Conservation (phyloP, 495 filamentous ascomycete genomes). For the Durotheca rogersii region DNA sequence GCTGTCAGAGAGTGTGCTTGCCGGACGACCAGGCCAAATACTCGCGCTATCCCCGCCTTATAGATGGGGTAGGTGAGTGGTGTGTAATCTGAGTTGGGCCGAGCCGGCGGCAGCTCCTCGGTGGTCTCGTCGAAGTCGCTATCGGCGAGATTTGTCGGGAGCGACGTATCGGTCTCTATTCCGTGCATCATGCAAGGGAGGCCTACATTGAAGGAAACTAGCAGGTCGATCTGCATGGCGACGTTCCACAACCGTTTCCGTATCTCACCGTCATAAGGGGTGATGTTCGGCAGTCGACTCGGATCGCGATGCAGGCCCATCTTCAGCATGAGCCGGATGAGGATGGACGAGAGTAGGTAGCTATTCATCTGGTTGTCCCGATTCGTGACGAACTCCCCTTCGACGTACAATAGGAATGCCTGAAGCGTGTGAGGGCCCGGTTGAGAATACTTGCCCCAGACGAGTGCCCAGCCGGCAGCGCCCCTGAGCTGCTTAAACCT, state of each 20-base stretch:
- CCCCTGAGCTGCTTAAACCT: conserved; percentile 41
- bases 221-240: conserved; percentile 51
- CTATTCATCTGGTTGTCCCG: conserved; percentile 46
- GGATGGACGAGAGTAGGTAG: conserved; percentile 50
- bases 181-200: conserved; percentile 52
- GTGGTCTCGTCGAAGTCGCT: conserved; percentile 50
- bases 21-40: conserved; percentile 42
- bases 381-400: conserved; percentile 48
- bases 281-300: conserved; percentile 49
- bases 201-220: conserved; percentile 54
- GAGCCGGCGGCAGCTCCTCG: conserved; percentile 42
- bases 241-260: conserved; percentile 56
- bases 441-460: conserved; percentile 49
- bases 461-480: conserved; percentile 43
- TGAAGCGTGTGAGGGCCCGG: conserved; percentile 49
- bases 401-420: conserved; percentile 49
- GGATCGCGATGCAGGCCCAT: conserved; percentile 61
- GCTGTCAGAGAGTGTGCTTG: conserved; percentile 41
- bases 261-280: conserved; percentile 57
- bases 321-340: conserved; percentile 53
- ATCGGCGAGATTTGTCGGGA: conserved; percentile 51
- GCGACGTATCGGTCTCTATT: conserved; percentile 49
- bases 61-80: conserved; percentile 49
- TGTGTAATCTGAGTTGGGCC: conserved; percentile 49
- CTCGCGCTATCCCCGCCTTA: conserved; percentile 44